Percentiles rank a stretch among this genome's conserved stretches.
Conservation (phyloP, 2,329 filamentous ascomycete genomes). For the Fusarium brachygibbosum region DNA sequence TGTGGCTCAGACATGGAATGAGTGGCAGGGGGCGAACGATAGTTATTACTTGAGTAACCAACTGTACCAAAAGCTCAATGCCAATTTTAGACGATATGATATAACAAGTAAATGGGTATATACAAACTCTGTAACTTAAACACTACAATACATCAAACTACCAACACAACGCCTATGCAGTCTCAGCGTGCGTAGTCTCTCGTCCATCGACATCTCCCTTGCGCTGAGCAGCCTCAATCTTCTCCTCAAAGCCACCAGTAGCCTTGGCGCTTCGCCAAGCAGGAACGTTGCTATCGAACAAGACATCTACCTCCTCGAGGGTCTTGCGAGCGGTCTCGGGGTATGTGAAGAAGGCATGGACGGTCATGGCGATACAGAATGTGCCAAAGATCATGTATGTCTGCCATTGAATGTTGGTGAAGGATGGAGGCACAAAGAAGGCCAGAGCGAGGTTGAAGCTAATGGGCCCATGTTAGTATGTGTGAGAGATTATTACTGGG, state of each 20-base stretch:
- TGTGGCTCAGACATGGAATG: too few species aligned
- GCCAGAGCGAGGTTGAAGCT: conserved; percentile 58
- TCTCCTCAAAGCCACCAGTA: conserved; percentile 28
- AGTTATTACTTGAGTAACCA: too few species aligned
- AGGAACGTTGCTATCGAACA: conserved; percentile 43
- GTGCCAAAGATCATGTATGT: conserved; percentile 62
- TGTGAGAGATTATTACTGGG: rapidly evolving
- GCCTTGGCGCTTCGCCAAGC: conserved; percentile 43
- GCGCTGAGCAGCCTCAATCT: conserved; percentile 40
- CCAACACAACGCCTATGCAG: conserved; percentile 14
- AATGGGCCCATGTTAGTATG: background rate
- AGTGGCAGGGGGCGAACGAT: too few species aligned
- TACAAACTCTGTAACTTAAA: background rate
- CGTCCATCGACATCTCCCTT: conserved; percentile 38
- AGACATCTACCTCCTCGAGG: conserved; percentile 42
- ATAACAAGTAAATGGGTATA: background rate
- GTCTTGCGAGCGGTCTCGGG: conserved; percentile 63
- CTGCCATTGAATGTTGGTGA: conserved; percentile 62
- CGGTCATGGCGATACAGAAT: conserved; percentile 58
- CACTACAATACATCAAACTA: background rate
- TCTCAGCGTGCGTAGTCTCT: conserved; percentile 38
- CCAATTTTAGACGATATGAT: background rate
- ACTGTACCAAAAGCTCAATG: background rate
- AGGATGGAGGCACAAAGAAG: conserved; percentile 56
- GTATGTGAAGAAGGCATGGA: conserved; percentile 66